Base-by-base conservation (phyloP, 805 yeast species). In the Peterozyma toletana region DNA sequence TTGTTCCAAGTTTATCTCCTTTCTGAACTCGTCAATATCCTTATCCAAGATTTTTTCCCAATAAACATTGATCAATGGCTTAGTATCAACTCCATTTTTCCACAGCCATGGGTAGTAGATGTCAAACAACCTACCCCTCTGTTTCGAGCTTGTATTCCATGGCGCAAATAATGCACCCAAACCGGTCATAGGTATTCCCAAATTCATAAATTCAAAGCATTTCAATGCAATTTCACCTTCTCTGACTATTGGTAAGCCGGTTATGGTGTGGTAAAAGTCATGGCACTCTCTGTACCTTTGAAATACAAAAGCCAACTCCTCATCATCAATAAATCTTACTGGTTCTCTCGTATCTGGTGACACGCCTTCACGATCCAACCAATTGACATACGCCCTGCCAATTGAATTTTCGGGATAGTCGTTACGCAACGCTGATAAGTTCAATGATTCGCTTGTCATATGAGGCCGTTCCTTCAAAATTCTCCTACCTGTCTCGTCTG, bases 171-270 rank as follows among this genome's bases (percentile, higher is more conserved):
- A 53, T 0, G 96, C 90, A 0, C 96, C 97, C 41, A 93, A 60
- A 0, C 96, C 96, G 3, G 96, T 89, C 95, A 91, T 90, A 11
- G 97, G 97, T 38, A 93, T 78, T 4, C 95, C 95, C 47, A 91
- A 75, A 60, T 93, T 91, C 56, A 93, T 83, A 55, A 82, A 95
- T 62, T 91, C 99, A 53, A 93, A 80, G 11, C 89, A 84, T 62
- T 93, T 93, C 15, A 93, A 83, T 0, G 96, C 88, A 42, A 93
- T 83, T 58, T 93, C 99, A n/a, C 99, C 99, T 57, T 93, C 98
- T 50, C 93, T 77, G 37, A 86, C 82, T 39, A 90, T 86, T 0
- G 98, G 98, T 41, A 87, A 70, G 13, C 95, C 91, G 0, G 95
- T 84, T 29, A 93, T 71, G 1, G 98, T 86, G 58, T 93, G 99